Percentiles rank a stretch among this genome's conserved stretches.
phyloP scores from a whole-genome alignment of 1,284 basidiomycete species.

The Grifola frondosa region DNA sequence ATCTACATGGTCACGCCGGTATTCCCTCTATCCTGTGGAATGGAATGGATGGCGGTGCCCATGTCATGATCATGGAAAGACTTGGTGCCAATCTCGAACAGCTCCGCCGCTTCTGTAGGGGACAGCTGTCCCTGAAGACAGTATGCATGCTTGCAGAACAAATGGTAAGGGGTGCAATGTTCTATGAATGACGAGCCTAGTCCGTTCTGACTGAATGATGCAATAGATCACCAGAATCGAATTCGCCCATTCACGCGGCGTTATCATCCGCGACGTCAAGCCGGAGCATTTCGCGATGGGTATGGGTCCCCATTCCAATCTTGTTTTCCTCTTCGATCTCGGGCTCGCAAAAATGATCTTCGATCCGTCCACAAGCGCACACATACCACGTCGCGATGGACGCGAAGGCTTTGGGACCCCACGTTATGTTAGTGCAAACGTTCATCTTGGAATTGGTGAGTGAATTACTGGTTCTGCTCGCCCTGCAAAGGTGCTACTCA shows the following conservation, averaged over 20 bases:
- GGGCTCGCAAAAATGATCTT: constrained; percentile 12
- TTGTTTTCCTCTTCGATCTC: constrained; percentile 19
- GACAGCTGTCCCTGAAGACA: constrained; percentile 14
- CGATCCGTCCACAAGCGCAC: constrained; percentile 10
- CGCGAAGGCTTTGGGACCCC: constrained; percentile 9
- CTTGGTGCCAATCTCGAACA: constrained; percentile 16
- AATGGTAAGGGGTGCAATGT: no score
- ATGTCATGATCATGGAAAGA: constrained; percentile 19
- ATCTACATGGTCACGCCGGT: constrained; percentile 3
- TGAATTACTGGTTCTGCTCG: background rate
- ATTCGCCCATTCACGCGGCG: constrained; percentile 15
- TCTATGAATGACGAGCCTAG: no score
- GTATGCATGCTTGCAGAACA: constrained; percentile 18
- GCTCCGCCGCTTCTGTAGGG: constrained; percentile 16
- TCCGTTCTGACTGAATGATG: no score
- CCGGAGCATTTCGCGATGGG: constrained; percentile 22
- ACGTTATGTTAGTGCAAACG: constrained; percentile 13
- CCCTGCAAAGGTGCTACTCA: background rate
- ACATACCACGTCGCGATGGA: constrained; percentile 11
- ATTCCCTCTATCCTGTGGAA: constrained; percentile 10
- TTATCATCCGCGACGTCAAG: constrained; percentile 19
- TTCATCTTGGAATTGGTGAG: constrained; percentile 12
- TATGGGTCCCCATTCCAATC: background rate
- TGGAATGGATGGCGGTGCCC: constrained; percentile 5
- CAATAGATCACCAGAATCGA: no score